Percentiles rank a stretch among this genome's conserved stretches.
Evolutionary conservation across 2,329 filamentous ascomycete genomes (phyloP).

Genomic region (Coniochaeta prunicola): DNA sequence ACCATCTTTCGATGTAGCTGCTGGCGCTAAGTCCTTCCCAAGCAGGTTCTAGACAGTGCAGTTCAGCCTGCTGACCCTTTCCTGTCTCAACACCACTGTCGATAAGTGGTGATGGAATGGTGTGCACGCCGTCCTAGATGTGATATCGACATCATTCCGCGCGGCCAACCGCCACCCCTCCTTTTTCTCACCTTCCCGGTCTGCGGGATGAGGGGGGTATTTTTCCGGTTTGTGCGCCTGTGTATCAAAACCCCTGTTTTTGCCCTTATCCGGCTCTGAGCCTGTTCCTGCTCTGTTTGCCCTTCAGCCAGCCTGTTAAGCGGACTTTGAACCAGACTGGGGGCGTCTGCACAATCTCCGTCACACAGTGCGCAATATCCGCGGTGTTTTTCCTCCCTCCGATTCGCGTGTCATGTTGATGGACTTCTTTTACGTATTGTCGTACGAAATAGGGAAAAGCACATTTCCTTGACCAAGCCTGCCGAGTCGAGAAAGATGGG

Average conservation of each 20-base stretch:
- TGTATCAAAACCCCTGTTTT: constrained; percentile 9
- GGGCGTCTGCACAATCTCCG: neutral
- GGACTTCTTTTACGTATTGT: neutral
- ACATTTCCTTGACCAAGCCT: neutral
- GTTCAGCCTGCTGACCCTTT: neutral
- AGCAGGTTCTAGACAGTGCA: neutral
- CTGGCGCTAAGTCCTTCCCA: neutral
- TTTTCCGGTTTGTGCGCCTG: neutral
- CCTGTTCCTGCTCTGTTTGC: neutral
- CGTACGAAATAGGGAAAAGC: neutral
- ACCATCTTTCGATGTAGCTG: neutral
- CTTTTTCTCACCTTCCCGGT: neutral
- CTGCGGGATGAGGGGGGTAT: neutral
- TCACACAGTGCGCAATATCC: constrained; percentile 1
- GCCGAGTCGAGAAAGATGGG: no score
- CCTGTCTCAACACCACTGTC: neutral
- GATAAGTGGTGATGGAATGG: neutral
- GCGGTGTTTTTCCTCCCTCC: neutral
- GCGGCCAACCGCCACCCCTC: neutral
- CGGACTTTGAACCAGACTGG: neutral
- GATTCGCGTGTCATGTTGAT: neutral
- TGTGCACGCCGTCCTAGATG: neutral
- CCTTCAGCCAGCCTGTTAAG: neutral
- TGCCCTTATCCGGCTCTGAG: constrained; percentile 9
- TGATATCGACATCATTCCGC: neutral